These are phyloP conservation scores for Hansenula sp. DNA, from an alignment of 1,139 yeast genomes.

Conservation along the genomic window DNA sequence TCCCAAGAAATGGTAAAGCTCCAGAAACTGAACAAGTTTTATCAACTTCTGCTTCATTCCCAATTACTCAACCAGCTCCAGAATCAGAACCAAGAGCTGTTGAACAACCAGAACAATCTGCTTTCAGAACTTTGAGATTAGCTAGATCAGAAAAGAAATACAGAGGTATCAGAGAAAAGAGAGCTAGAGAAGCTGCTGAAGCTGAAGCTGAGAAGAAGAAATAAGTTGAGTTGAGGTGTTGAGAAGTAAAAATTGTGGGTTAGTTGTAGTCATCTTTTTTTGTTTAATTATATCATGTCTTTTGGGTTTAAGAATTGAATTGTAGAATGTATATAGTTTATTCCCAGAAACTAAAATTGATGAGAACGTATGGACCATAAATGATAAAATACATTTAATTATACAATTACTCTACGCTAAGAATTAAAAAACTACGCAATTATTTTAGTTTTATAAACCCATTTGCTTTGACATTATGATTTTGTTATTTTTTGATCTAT, in stretches of 20 bases:
- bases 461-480: neutral
- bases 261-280: neutral
- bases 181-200: slow-evolving; percentile 94
- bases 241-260: neutral
- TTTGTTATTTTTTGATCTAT: neutral
- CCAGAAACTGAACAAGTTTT: slow-evolving; percentile 76
- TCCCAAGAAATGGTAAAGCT: slow-evolving; percentile 84
- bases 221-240: slow-evolving; percentile 12
- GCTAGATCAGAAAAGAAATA: slow-evolving; percentile 91
- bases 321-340: neutral
- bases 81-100: slow-evolving; percentile 90
- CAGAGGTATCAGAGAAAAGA: slow-evolving; percentile 94
- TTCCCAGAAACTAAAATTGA: no score
- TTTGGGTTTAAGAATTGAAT: neutral
- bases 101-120: slow-evolving; percentile 84
- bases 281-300: slow-evolving; percentile 1
- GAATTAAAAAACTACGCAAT: no score
- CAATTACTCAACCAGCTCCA: slow-evolving; percentile 73
- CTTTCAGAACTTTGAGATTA: slow-evolving; percentile 90
- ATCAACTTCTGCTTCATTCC: slow-evolving; percentile 81
- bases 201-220: slow-evolving; percentile 99
- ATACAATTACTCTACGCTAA: no score
- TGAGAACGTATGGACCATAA: neutral
- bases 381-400: neutral
- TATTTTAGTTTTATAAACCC: neutral